Evolutionary conservation across 2,329 filamentous ascomycete genomes (phyloP), one percentile per base, ranked within the genome.

Genomic region (Trichoderma guizhouense): DNA sequence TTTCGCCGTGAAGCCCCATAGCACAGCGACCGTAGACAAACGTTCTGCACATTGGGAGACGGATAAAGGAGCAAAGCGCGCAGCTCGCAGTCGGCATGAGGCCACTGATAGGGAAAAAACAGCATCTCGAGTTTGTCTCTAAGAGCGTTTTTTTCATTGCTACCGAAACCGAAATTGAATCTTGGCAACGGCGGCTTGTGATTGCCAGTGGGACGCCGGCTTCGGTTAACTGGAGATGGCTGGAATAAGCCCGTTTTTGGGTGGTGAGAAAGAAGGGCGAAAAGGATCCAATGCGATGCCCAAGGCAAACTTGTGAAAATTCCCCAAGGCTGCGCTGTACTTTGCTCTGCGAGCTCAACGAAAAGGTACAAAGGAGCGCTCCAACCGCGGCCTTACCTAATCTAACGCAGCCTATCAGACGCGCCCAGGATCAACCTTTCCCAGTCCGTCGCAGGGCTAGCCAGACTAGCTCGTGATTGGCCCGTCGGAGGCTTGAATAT

Each of bases 391-490:
- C 28, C 39, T 71, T 66, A 72, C 58, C 57, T 72, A 72, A 69
- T 15, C 24, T 5, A 2, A 7, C 18, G 39, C 28, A 3, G 57
- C 66, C 39, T n/a, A 69, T 69, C 39, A 62, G 39, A 61, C 12
- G 36, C 3, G 28, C 9, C 36, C 15, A 36, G 61, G 9, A 21
- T 15, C n/a, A 51, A 28, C 36, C 57, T 62, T 58, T n/a, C 66
- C 55, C 60, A 62, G 57, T 43, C 66, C 66, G 66, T 51, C 66
- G 66, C 66, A 69, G 66, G 66, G 66, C 66, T 69, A 69, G 57
- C 57, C 39, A 58, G 39, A 30, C 66, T 69, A 61, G 57, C 66
- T 34, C 28, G 11, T 72, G 51, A 71, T 72, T 72, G 71, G 71
- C 68, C 21, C 11, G 60, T 32, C 62, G 68, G 71, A 71, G 47